Percentiles rank a stretch among this genome's conserved stretches.
Conservation (phyloP, 192 early-diverging fungal species). For the Spizellomyces punctatus region DNA sequence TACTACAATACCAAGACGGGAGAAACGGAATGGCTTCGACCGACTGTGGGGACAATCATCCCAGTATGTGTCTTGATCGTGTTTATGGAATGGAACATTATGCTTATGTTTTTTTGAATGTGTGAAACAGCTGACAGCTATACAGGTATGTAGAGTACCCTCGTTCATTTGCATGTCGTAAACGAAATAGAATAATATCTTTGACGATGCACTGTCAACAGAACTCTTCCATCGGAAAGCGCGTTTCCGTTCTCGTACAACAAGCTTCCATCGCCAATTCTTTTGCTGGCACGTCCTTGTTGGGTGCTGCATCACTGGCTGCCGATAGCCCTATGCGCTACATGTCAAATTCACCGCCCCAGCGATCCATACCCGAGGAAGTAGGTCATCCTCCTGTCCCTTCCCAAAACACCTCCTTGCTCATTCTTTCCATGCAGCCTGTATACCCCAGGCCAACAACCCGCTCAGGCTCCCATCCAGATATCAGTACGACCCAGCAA, state of each 20-base stretch:
- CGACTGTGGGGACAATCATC: slow-evolving; percentile 70
- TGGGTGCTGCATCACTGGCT: neutral
- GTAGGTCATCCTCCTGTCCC: neutral
- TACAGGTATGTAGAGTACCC: slow-evolving; percentile 39
- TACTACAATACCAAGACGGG: slow-evolving; percentile 90
- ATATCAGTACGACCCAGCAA: neutral
- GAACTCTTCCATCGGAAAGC: slow-evolving; percentile 77
- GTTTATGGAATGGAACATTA: neutral
- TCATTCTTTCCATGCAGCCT: neutral
- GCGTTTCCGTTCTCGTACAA: slow-evolving; percentile 64
- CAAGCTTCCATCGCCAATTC: slow-evolving; percentile 18
- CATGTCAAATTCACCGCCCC: slow-evolving; percentile 25
- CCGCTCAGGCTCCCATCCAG: neutral
- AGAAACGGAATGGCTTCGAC: slow-evolving; percentile 86
- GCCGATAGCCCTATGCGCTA: neutral
- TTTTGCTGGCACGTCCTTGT: slow-evolving; percentile 14
- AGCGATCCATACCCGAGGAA: slow-evolving; percentile 2
- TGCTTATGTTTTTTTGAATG: neutral
- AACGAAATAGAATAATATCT: neutral
- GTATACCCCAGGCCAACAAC: neutral
- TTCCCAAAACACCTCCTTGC: neutral
- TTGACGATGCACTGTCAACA: slow-evolving; percentile 29
- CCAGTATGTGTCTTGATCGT: slow-evolving; percentile 55
- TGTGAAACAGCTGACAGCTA: slow-evolving; percentile 41
- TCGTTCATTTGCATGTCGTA: slow-evolving; percentile 1